A percentile compares a stretch with the other conserved stretches of the same genome.
Evolutionary conservation across 768 basidiomycete genomes (phyloP).

Genomic region (Antrodiella citrinella): DNA sequence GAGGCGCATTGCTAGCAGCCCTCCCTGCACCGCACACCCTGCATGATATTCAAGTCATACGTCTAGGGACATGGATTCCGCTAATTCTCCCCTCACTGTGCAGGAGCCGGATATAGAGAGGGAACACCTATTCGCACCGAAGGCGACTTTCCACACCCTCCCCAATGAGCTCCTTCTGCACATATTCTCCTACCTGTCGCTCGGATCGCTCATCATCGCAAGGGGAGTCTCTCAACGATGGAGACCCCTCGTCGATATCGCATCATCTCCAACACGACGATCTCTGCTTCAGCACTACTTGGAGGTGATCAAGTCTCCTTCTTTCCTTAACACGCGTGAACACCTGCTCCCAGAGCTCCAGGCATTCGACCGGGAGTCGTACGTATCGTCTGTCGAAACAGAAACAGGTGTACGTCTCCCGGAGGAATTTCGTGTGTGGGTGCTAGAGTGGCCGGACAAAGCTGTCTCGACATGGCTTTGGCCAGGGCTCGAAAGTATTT

Average conservation of each 20-base stretch:
- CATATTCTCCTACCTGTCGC: slow-evolving; percentile 16
- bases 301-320: slow-evolving; percentile 10
- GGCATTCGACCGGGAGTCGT: slow-evolving; percentile 12
- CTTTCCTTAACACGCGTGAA: slow-evolving; percentile 11
- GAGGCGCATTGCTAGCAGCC: no score
- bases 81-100: no score
- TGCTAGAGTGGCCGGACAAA: slow-evolving; percentile 20
- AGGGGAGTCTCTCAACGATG: slow-evolving; percentile 15
- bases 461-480: slow-evolving; percentile 15
- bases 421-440: slow-evolving; percentile 17
- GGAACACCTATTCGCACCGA: neutral
- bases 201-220: slow-evolving; percentile 15
- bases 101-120: neutral
- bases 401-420: slow-evolving; percentile 4
- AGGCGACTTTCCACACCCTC: neutral
- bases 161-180: slow-evolving; percentile 17
- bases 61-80: no score
- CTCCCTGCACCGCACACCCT: no score
- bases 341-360: slow-evolving; percentile 11
- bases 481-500: no score
- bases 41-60: no score
- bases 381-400: slow-evolving; percentile 7
- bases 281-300: slow-evolving; percentile 16
- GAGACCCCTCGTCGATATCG: slow-evolving; percentile 8
- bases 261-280: slow-evolving; percentile 13